A percentile compares a stretch with the other conserved stretches of the same genome.
phyloP scores from a whole-genome alignment of 257 asterid species.

The Pogostemon cablin region DNA sequence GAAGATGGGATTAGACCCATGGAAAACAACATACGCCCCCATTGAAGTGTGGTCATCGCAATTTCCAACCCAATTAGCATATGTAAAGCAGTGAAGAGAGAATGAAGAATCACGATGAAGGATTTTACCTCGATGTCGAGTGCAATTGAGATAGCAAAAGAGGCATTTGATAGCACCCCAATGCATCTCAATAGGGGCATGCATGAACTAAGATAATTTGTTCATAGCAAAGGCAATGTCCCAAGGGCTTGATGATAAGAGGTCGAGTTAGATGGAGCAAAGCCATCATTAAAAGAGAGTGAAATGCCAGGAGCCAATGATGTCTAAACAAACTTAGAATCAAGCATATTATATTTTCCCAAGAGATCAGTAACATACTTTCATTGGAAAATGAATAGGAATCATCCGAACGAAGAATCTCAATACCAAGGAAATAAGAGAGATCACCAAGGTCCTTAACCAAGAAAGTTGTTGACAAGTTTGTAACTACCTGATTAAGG shows the following conservation, averaged over 20 bases:
- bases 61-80: neutral
- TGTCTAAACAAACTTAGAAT: neutral
- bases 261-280: neutral
- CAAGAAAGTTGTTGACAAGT: neutral
- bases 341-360: neutral
- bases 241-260: neutral
- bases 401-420: neutral
- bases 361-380: neutral
- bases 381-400: neutral
- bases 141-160: too few relatives aligned
- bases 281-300: too few relatives aligned
- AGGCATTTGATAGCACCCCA: neutral
- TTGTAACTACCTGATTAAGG: neutral
- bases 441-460: neutral
- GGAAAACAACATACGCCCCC: neutral
- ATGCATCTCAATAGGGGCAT: neutral
- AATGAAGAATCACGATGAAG: neutral
- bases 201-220: neutral
- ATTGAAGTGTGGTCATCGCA: neutral
- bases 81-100: neutral
- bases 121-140: neutral
- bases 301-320: neutral
- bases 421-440: neutral
- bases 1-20: neutral
- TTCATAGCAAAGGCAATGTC: neutral